Base-by-base conservation (phyloP, 345 rosid genomes). In the Citrus australasica region DNA sequence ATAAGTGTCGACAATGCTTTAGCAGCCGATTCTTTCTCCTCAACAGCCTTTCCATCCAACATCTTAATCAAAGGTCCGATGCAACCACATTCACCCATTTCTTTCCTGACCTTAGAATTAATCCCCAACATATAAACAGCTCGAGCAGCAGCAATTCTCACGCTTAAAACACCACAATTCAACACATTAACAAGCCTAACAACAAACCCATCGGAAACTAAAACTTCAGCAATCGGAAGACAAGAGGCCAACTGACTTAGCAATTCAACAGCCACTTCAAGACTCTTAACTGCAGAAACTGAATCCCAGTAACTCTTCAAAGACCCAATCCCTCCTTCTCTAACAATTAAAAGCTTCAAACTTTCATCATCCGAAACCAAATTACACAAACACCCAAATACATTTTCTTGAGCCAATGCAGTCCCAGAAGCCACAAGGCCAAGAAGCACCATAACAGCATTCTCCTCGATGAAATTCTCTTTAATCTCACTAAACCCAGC, bases 11-110 rank as follows among this genome's bases (percentile, higher is more conserved):
- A 92, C 78, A 95, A 65, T 21, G 97, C 95, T 76, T 85, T 91
- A 2, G 92, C 90, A 28, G 95, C 97, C 19, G 97, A 94, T 84
- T 92, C 97, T 85, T 89, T 91, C 85, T 94, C 99, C 74, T 90
- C 96, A 21, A 81, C 79, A 46, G 93, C 94, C 83, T 95, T 95
- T 21, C 97, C 97, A 78, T 95, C 98, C 75, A 95, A 72, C 98
- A 92, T 90, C 74, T 86, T 87, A 72, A 90, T 86, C 86, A 95
- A 79, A 16, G 86, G 85, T 63, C 65, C 79, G 21, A 87, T 84
- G 77, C 90, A 86, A 30, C 94, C 97, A 13, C 79, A 79, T 65
- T 88, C 97, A 27, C 98, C 97, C 68, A 94, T 81, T 76, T 92
- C 97, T 78, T 85, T 94, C 86, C 91, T 82, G 14, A 84, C 77